Conservation (phyloP, 176 grass and related monocot genomes). For the Avena insularis region DNA sequence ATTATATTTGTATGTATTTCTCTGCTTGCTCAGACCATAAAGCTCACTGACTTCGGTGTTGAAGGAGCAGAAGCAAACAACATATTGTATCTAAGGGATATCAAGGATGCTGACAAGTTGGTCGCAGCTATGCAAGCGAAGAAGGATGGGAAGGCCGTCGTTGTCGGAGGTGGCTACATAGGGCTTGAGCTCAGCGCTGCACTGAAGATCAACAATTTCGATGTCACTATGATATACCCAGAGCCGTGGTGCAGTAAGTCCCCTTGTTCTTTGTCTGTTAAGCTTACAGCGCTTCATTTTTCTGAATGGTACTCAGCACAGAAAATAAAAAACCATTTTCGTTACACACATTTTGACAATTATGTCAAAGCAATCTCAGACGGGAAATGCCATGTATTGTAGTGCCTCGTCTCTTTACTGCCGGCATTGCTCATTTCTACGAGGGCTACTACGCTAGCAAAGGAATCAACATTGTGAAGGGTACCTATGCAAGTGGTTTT, state of each 20-base stretch:
- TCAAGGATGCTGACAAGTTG: conserved; percentile 84
- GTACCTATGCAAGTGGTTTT: conserved; percentile 77
- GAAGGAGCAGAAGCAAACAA: conserved; percentile 95
- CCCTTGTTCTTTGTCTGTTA: not conserved
- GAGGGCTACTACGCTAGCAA: conserved; percentile 89
- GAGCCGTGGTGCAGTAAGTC: conserved; percentile 99
- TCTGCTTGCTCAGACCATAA: conserved; percentile 64
- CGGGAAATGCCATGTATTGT: conserved; percentile 36
- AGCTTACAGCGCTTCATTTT: not conserved
- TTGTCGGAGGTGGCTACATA: conserved; percentile 96
- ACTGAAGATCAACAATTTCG: conserved; percentile 83
- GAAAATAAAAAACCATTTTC: not conserved
- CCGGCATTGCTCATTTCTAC: conserved; percentile 90
- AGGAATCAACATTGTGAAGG: conserved; percentile 87
- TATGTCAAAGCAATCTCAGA: not conserved
- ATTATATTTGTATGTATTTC: not conserved
- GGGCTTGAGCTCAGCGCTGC: conserved; percentile 93
- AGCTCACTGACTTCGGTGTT: conserved; percentile 84
- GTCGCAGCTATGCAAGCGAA: conserved; percentile 82
- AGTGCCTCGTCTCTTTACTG: conserved; percentile 95
- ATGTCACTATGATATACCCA: conserved; percentile 97
- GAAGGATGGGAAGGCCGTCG: conserved; percentile 84
- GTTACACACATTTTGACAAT: not conserved
- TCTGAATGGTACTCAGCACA: not conserved
- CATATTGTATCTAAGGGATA: conserved; percentile 84